These are phyloP conservation scores for Sporothrix euskadiensis DNA, from an alignment of 2,329 filamentous ascomycete species.

Conservation along the genomic window DNA sequence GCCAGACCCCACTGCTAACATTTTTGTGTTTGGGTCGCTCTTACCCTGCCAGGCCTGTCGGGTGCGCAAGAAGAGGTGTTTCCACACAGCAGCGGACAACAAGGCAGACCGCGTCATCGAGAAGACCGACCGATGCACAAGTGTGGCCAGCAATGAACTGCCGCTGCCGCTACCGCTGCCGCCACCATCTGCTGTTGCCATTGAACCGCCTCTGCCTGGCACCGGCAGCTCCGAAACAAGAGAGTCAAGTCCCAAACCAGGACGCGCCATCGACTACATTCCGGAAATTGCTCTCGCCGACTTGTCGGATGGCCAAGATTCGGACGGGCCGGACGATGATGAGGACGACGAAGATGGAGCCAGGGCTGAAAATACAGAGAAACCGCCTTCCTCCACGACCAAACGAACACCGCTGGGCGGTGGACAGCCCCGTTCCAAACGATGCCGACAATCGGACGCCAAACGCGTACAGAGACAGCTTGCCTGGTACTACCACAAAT, in stretches of 20 bases:
- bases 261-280: conserved; percentile 17
- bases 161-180: neutral
- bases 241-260: conserved; percentile 14
- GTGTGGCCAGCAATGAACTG: neutral
- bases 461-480: conserved; percentile 5
- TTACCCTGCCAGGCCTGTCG: conserved; percentile 18
- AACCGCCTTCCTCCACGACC: neutral
- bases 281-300: conserved; percentile 11
- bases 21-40: neutral
- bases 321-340: neutral
- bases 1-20: neutral
- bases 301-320: conserved; percentile 13
- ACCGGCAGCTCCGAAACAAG: neutral
- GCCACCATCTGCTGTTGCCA: neutral
- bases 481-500: conserved; percentile 6
- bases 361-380: neutral
- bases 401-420: neutral
- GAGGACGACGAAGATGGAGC: neutral
- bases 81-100: neutral
- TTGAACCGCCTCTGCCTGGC: neutral
- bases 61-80: conserved; percentile 20
- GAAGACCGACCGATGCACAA: neutral
- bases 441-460: neutral
- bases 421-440: neutral
- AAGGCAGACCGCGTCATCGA: neutral